These are phyloP conservation scores for Clarireedia homoeocarpa DNA, from an alignment of 2,329 filamentous ascomycete species.

Conservation along the genomic window DNA sequence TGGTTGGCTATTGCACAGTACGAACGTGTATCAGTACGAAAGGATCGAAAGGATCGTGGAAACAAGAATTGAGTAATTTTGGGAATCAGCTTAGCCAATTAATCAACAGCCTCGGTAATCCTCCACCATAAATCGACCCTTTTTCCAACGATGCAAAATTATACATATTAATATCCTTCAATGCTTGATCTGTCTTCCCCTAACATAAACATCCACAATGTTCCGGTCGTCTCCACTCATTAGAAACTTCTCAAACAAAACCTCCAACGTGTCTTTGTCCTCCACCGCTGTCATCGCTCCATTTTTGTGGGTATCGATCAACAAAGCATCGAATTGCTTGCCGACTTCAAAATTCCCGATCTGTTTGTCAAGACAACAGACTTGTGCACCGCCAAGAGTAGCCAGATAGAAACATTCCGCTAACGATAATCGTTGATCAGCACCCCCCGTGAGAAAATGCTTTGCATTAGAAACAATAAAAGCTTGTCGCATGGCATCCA, in stretches of 20 bases:
- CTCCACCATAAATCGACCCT: not conserved
- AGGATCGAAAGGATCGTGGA: too few species aligned
- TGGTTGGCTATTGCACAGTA: too few species aligned
- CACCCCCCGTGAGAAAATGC: conserved; percentile 35
- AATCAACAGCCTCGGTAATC: too few species aligned
- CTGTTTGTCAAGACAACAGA: conserved; percentile 48
- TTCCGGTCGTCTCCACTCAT: conserved; percentile 88
- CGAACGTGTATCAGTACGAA: too few species aligned
- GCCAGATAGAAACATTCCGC: conserved; percentile 38
- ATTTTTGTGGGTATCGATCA: conserved; percentile 68
- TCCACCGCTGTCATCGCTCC: conserved; percentile 11
- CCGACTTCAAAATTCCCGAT: conserved; percentile 77
- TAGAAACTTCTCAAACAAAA: conserved; percentile 73
- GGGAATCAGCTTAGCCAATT: too few species aligned
- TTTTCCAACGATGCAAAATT: not conserved
- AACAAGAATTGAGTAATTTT: too few species aligned
- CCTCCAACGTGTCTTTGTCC: conserved; percentile 7
- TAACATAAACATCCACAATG: conserved; percentile 79
- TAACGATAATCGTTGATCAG: conserved; percentile 13
- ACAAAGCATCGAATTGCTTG: conserved; percentile 82
- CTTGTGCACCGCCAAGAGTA: conserved; percentile 41
- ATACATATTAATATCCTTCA: not conserved
- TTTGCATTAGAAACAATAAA: conserved; percentile 42
- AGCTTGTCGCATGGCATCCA: conserved; percentile 50
- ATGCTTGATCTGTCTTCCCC: conserved; percentile 39